phyloP scores from a whole-genome alignment of 2,329 filamentous ascomycete species.

The Erysiphe neolycopersici region DNA sequence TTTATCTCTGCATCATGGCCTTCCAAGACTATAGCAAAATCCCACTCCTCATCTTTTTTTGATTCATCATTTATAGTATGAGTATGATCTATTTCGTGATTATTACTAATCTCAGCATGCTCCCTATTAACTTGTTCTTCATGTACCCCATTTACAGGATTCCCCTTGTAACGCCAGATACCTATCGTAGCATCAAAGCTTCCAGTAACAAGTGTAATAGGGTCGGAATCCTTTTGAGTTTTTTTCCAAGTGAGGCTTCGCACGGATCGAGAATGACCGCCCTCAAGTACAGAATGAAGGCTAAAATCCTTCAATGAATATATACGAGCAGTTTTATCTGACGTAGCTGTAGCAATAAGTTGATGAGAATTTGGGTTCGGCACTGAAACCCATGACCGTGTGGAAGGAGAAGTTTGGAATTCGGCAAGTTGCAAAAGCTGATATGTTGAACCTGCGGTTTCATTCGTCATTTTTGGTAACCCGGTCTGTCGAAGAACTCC shows the following conservation, averaged over 20 bases:
- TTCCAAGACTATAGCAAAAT: slow-evolving; percentile 74
- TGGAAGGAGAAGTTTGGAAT: slow-evolving; percentile 24
- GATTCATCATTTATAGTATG: not conserved
- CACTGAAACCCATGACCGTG: slow-evolving; percentile 62
- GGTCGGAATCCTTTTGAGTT: slow-evolving; percentile 16
- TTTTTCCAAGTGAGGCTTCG: slow-evolving; percentile 75
- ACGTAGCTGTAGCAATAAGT: slow-evolving; percentile 66
- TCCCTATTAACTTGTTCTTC: not conserved
- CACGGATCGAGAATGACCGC: slow-evolving; percentile 80
- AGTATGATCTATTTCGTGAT: not conserved
- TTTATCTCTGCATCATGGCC: slow-evolving; percentile 92
- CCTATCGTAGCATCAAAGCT: slow-evolving; percentile 87
- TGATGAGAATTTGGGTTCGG: slow-evolving; percentile 61
- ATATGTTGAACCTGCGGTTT: no score
- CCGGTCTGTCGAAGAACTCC: no score
- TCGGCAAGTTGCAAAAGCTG: slow-evolving; percentile 6
- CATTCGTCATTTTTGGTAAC: no score
- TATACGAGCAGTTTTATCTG: slow-evolving; percentile 63
- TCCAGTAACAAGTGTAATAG: slow-evolving; percentile 51
- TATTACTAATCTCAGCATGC: not conserved
- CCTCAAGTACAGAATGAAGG: slow-evolving; percentile 52
- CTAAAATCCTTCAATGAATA: slow-evolving; percentile 67
- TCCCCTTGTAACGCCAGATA: slow-evolving; percentile 31
- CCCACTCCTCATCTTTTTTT: slow-evolving; percentile 43
- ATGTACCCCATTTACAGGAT: not conserved